phyloP scores from a whole-genome alignment of 192 early-diverging fungal species.

The Entomortierella lignicola region DNA sequence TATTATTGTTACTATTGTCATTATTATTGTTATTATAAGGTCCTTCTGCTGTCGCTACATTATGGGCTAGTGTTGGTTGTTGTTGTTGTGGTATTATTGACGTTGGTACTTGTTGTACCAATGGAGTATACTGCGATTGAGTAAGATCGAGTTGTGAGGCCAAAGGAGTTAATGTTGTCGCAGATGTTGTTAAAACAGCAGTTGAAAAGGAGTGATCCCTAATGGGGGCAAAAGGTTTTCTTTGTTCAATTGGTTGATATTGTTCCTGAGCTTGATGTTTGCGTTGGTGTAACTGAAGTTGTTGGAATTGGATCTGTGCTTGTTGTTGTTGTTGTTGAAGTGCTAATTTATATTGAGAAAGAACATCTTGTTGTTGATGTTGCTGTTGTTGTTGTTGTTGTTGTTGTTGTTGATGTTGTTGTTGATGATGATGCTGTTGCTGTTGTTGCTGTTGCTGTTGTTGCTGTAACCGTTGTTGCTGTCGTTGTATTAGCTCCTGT shows the following conservation, averaged over 20 bases:
- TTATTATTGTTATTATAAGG: too few species aligned
- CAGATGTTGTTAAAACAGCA: background rate
- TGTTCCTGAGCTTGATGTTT: slow-evolving; percentile 5
- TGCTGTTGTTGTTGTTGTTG: slow-evolving; percentile 10
- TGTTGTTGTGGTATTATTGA: too few species aligned
- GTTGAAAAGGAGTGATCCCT: slow-evolving; percentile 11
- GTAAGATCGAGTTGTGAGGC: too few species aligned
- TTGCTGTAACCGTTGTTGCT: background rate
- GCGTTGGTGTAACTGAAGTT: slow-evolving; percentile 23
- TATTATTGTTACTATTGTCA: slow-evolving; percentile 5
- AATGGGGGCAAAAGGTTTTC: slow-evolving; percentile 2
- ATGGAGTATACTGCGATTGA: background rate
- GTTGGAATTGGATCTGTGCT: slow-evolving; percentile 31
- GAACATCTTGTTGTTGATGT: background rate
- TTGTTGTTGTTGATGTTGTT: slow-evolving; percentile 13
- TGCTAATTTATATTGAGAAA: background rate
- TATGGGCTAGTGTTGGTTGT: too few species aligned
- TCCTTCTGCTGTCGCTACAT: too few species aligned
- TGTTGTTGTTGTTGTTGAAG: slow-evolving; percentile 26
- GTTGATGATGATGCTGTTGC: background rate
- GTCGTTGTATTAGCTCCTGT: background rate
- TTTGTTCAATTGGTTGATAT: slow-evolving; percentile 10
- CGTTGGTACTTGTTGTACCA: too few species aligned
- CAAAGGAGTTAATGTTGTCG: background rate
- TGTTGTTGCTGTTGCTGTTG: slow-evolving; percentile 15